A percentile compares a stretch with the other conserved stretches of the same genome.
These are phyloP conservation scores for Neostapfia colusana DNA, from an alignment of 176 grass and related monocot species.

Conservation along the genomic window DNA sequence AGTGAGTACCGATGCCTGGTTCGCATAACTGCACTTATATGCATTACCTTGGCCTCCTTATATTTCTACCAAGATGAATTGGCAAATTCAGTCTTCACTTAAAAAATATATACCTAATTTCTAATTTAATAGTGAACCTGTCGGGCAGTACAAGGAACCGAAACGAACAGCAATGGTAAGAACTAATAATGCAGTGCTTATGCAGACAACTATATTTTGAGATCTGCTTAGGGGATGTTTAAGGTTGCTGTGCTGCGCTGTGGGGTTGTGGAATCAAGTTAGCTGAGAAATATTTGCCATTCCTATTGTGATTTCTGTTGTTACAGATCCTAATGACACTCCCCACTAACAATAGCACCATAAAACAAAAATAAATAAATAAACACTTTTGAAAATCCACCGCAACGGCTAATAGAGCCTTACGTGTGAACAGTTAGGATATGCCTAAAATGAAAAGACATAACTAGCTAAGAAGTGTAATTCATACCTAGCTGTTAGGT, in stretches of 20 bases:
- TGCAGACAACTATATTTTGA: neutral
- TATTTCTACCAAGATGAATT: conserved; percentile 12
- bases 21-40: neutral
- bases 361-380: neutral
- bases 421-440: conserved; percentile 22
- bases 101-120: conserved; percentile 1
- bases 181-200: conserved; percentile 17
- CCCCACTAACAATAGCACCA: neutral
- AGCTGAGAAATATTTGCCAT: neutral
- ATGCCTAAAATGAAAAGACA: conserved; percentile 20
- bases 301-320: neutral
- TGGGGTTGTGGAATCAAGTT: neutral
- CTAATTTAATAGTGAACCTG: conserved; percentile 14
- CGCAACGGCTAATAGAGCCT: neutral
- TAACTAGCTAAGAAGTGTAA: conserved; percentile 16
- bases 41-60: neutral
- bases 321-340: neutral
- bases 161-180: conserved; percentile 16
- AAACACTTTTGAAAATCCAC: neutral
- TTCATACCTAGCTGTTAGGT: conserved; percentile 80
- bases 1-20: neutral
- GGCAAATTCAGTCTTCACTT: conserved; percentile 8
- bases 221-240: neutral
- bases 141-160: neutral
- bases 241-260: neutral